A percentile compares a stretch with the other conserved stretches of the same genome.
Evolutionary conservation across 257 asterid genomes (phyloP).

Genomic region (Petrea volubilis): DNA sequence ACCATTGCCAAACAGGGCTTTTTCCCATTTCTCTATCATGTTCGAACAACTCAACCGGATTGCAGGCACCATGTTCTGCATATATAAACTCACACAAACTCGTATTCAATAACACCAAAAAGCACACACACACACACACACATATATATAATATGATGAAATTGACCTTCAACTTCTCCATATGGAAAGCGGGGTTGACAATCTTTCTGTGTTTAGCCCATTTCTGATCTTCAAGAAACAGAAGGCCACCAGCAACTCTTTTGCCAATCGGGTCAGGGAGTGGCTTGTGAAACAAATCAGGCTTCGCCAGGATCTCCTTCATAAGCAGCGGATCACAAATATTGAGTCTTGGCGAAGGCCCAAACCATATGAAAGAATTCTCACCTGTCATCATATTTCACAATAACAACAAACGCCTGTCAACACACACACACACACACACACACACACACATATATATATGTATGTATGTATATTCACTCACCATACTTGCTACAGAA

Average conservation of each 20-base stretch:
- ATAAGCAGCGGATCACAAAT: slow-evolving; percentile 37
- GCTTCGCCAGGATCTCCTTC: slow-evolving; percentile 36
- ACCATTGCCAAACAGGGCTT: background rate
- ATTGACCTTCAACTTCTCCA: slow-evolving; percentile 43
- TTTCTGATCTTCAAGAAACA: slow-evolving; percentile 39
- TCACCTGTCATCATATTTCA: slow-evolving; percentile 19
- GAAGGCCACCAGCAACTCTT: slow-evolving; percentile 38
- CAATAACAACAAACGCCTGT: background rate
- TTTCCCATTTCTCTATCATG: slow-evolving; percentile 48
- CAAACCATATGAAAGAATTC: slow-evolving; percentile 40
- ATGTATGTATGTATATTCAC: background rate
- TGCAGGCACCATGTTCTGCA: slow-evolving; percentile 39
- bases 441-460: no score
- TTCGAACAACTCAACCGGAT: slow-evolving; percentile 37
- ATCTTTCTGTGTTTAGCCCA: slow-evolving; percentile 47
- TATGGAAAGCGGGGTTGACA: slow-evolving; percentile 43
- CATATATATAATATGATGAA: background rate
- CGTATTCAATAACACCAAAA: background rate
- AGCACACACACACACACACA: background rate
- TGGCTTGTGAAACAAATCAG: slow-evolving; percentile 33
- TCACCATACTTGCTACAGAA: slow-evolving; percentile 28
- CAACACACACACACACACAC: no score
- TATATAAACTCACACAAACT: background rate
- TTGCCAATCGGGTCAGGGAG: slow-evolving; percentile 31
- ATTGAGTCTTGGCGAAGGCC: slow-evolving; percentile 36